A percentile compares a stretch with the other conserved stretches of the same genome.
These are phyloP conservation scores for Diaporthe sp. DNA, from an alignment of 2,329 filamentous ascomycete genomes.

Conservation along the genomic window DNA sequence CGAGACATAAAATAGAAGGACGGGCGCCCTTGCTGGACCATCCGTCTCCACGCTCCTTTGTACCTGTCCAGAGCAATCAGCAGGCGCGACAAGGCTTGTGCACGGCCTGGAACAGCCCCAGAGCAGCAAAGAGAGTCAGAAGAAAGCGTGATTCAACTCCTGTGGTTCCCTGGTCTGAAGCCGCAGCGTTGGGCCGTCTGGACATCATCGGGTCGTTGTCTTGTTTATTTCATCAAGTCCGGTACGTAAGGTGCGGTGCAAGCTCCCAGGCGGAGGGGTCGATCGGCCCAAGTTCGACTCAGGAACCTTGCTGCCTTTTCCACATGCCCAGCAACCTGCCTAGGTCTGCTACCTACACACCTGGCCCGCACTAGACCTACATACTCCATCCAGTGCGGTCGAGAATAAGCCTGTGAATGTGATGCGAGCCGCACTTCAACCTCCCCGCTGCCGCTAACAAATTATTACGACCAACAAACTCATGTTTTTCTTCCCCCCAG, in stretches of 20 bases:
- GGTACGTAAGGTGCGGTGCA: slow-evolving; percentile 32
- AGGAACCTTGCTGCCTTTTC: slow-evolving; percentile 37
- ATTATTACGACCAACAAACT: slow-evolving; percentile 41
- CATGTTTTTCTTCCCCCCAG: slow-evolving; percentile 41
- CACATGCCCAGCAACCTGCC: slow-evolving; percentile 7
- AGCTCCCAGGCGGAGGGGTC: slow-evolving; percentile 34
- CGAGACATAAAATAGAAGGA: slow-evolving; percentile 13
- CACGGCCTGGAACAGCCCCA: slow-evolving; percentile 16
- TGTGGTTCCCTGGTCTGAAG: neutral
- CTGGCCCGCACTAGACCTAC: neutral
- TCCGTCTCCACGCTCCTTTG: slow-evolving; percentile 38
- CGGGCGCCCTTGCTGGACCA: slow-evolving; percentile 15
- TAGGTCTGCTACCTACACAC: neutral
- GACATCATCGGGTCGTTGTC: neutral
- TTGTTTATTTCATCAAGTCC: slow-evolving; percentile 19
- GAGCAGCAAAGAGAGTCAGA: neutral
- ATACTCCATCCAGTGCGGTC: slow-evolving; percentile 3
- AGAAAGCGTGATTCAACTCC: neutral
- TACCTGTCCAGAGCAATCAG: slow-evolving; percentile 24
- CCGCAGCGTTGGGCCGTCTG: slow-evolving; percentile 14
- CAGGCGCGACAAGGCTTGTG: slow-evolving; percentile 36
- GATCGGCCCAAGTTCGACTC: slow-evolving; percentile 35
- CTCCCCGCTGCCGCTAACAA: slow-evolving; percentile 38
- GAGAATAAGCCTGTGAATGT: slow-evolving; percentile 35
- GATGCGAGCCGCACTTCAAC: slow-evolving; percentile 37